Conservation (phyloP, 345 rosid genomes). For the Populus tremula region DNA sequence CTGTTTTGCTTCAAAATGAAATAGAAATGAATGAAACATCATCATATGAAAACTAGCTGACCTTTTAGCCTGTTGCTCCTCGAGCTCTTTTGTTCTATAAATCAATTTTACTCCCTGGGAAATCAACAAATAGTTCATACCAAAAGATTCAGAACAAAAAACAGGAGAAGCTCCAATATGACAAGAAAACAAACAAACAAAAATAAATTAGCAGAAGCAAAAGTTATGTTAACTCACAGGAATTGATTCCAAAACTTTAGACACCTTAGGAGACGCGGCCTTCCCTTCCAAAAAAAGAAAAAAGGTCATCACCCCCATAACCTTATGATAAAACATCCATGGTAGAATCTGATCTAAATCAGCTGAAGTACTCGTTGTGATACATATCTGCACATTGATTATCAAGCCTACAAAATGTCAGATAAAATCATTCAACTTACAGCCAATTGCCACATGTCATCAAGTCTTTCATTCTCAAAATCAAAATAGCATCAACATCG, state of each 20-base stretch:
- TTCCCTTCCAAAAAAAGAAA: slow-evolving; percentile 92
- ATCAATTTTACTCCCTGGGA: slow-evolving; percentile 31
- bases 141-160: slow-evolving; percentile 2
- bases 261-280: slow-evolving; percentile 70
- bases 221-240: slow-evolving; percentile 50
- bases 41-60: background rate
- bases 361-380: slow-evolving; percentile 85
- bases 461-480: background rate
- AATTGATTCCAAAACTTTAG: slow-evolving; percentile 70
- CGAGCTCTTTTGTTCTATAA: slow-evolving; percentile 32
- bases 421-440: background rate
- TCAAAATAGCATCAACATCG: background rate
- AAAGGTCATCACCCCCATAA: slow-evolving; percentile 72
- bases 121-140: slow-evolving; percentile 14
- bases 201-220: background rate
- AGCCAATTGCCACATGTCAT: background rate
- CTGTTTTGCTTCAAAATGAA: slow-evolving; percentile 16
- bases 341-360: slow-evolving; percentile 81
- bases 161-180: background rate
- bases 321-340: slow-evolving; percentile 87
- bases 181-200: background rate
- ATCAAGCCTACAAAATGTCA: background rate
- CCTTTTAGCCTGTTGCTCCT: slow-evolving; percentile 36
- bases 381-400: slow-evolving; percentile 53
- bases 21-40: slow-evolving; percentile 9